Evolutionary conservation across 768 basidiomycete genomes (phyloP).

Genomic region (Pholiota conissans): DNA sequence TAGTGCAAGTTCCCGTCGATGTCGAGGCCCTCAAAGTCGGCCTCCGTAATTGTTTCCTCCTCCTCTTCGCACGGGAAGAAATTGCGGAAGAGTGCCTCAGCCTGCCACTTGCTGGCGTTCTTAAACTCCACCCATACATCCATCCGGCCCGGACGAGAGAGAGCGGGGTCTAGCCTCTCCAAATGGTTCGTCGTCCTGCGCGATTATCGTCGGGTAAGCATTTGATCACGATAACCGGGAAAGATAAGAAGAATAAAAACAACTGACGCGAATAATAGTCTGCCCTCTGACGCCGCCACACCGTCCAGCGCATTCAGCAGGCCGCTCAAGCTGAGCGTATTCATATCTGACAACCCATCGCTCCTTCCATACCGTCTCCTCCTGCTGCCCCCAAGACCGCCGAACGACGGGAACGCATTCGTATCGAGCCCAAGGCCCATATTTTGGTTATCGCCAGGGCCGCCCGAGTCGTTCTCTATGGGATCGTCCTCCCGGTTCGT

Average conservation of each 20-base stretch:
- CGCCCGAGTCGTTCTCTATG: background rate
- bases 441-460: background rate
- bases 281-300: slow-evolving; percentile 83
- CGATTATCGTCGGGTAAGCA: slow-evolving; percentile 3
- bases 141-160: slow-evolving; percentile 90
- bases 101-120: slow-evolving; percentile 83
- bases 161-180: slow-evolving; percentile 87
- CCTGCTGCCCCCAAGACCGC: slow-evolving; percentile 1
- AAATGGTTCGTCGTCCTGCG: slow-evolving; percentile 84
- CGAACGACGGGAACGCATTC: slow-evolving; percentile 8
- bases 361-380: slow-evolving; percentile 12
- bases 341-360: slow-evolving; percentile 62
- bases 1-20: slow-evolving; percentile 19
- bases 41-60: slow-evolving; percentile 21
- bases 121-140: slow-evolving; percentile 93
- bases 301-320: slow-evolving; percentile 85
- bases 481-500: slow-evolving; percentile 58
- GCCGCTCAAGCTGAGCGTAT: slow-evolving; percentile 80
- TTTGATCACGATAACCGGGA: too few relatives aligned
- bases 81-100: slow-evolving; percentile 84
- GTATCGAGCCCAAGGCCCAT: slow-evolving; percentile 39
- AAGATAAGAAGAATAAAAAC: background rate
- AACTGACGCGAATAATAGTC: slow-evolving; percentile 85
- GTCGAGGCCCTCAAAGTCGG: slow-evolving; percentile 18
- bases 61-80: slow-evolving; percentile 81